phyloP scores from a whole-genome alignment of 495 filamentous ascomycete genomes.

The Aspergillus asperescens region DNA sequence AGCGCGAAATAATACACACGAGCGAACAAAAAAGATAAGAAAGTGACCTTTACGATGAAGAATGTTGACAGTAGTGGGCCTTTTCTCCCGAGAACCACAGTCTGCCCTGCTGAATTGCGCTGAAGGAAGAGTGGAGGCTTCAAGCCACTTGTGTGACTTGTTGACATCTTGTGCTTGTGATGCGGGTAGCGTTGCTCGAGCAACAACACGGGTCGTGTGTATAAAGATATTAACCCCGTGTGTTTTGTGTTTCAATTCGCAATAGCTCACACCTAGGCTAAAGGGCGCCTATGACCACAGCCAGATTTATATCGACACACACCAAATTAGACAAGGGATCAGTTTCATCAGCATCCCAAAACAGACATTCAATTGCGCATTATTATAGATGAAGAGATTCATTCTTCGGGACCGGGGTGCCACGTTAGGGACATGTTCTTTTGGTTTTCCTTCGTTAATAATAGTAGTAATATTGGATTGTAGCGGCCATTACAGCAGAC shows the following conservation, averaged over 20 bases:
- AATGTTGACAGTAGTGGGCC: slow-evolving; percentile 27
- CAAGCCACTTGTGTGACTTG: slow-evolving; percentile 21
- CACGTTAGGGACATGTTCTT: too few relatives aligned
- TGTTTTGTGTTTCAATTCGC: background rate
- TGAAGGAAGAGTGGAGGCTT: slow-evolving; percentile 15
- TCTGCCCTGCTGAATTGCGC: slow-evolving; percentile 15
- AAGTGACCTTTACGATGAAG: slow-evolving; percentile 7
- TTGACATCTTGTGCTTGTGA: slow-evolving; percentile 31
- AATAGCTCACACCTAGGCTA: background rate
- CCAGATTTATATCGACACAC: background rate
- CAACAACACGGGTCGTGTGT: slow-evolving; percentile 21
- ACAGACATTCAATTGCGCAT: background rate
- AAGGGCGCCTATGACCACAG: background rate
- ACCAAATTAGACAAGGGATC: background rate
- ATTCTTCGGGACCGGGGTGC: too few relatives aligned
- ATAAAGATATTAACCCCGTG: background rate
- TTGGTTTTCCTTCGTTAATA: too few relatives aligned
- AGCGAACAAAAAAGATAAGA: slow-evolving; percentile 12
- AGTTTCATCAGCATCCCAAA: background rate
- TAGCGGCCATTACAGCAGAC: too few relatives aligned
- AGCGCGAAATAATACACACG: slow-evolving; percentile 1
- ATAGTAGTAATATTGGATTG: too few relatives aligned
- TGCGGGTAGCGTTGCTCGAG: slow-evolving; percentile 34
- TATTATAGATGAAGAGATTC: too few relatives aligned
- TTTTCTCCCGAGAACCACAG: slow-evolving; percentile 11